These are phyloP conservation scores for Pseudovirgaria hyperparasitica DNA, from an alignment of 2,329 filamentous ascomycete species.

Conservation along the genomic window DNA sequence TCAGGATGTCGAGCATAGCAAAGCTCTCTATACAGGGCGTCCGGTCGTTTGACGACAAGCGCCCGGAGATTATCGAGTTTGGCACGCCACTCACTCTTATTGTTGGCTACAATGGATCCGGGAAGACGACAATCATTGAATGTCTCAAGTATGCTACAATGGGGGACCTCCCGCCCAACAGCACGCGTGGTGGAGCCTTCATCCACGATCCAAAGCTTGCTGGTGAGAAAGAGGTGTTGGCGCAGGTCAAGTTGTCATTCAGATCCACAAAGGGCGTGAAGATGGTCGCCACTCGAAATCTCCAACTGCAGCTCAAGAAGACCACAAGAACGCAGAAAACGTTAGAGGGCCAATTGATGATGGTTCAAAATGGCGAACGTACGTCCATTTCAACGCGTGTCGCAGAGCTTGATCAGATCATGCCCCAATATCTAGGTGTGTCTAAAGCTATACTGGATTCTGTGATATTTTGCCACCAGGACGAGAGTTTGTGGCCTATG, in stretches of 20 bases:
- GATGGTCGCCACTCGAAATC: constrained; percentile 70
- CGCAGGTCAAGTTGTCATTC: constrained; percentile 85
- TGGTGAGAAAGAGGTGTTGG: constrained; percentile 78
- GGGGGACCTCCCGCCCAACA: constrained; percentile 84
- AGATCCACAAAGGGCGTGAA: constrained; percentile 62
- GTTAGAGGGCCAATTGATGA: constrained; percentile 65
- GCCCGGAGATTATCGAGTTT: constrained; percentile 72
- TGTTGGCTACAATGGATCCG: constrained; percentile 92
- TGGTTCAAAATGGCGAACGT: constrained; percentile 67
- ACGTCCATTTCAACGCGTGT: constrained; percentile 67
- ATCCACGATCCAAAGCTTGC: constrained; percentile 92
- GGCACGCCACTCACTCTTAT: constrained; percentile 87
- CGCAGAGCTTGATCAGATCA: constrained; percentile 67
- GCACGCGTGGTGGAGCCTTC: constrained; percentile 74
- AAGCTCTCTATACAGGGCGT: constrained; percentile 74
- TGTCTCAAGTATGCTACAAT: constrained; percentile 97
- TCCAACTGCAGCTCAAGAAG: constrained; percentile 83
- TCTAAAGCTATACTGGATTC: constrained; percentile 81
- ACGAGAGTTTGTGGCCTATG: constrained; percentile 94
- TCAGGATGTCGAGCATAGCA: constrained; percentile 79
- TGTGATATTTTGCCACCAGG: constrained; percentile 97
- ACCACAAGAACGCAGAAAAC: constrained; percentile 64
- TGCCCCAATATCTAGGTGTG: constrained; percentile 79
- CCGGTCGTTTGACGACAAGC: constrained; percentile 72
- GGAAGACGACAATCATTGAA: constrained; percentile 98